A percentile compares a stretch with the other conserved stretches of the same genome.
These are phyloP conservation scores for Linnemannia elongata DNA, from an alignment of 192 early-diverging fungal species.

Conservation along the genomic window DNA sequence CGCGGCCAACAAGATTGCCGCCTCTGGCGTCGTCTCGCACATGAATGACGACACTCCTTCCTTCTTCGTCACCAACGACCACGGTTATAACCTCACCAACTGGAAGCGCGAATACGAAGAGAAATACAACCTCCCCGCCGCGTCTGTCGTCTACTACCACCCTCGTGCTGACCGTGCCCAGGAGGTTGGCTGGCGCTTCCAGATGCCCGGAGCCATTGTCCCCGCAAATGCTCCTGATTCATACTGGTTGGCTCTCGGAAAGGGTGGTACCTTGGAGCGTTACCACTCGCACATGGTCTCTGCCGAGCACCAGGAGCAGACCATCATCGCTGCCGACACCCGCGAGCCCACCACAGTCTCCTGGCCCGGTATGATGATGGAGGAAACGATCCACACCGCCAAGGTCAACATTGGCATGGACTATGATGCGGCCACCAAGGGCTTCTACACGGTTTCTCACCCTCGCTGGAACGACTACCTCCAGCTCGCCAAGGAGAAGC, in stretches of 20 bases:
- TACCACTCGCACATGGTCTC: constrained; percentile 44
- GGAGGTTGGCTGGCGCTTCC: constrained; percentile 49
- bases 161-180: constrained; percentile 43
- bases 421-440: constrained; percentile 26
- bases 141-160: constrained; percentile 49
- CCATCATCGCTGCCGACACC: constrained; percentile 34
- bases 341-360: constrained; percentile 17
- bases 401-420: constrained; percentile 39
- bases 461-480: constrained; percentile 44
- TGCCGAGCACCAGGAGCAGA: constrained; percentile 47
- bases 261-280: constrained; percentile 38
- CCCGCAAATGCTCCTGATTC: constrained; percentile 16
- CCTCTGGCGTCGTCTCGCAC: constrained; percentile 18
- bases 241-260: constrained; percentile 45
- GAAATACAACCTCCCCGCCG: constrained; percentile 50
- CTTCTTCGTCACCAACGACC: constrained; percentile 46
- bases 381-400: constrained; percentile 48
- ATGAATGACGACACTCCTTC: constrained; percentile 49
- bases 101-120: constrained; percentile 57
- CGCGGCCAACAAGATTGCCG: constrained; percentile 52
- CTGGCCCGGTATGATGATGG: constrained; percentile 55
- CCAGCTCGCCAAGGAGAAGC: constrained; percentile 31
- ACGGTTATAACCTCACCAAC: constrained; percentile 53
- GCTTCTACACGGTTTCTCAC: constrained; percentile 38
- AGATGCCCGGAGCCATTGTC: constrained; percentile 37